Evolutionary conservation across 208 protist genomes (phyloP), one percentile per base, ranked within the genome.

Genomic region (Crithidia sp.): DNA sequence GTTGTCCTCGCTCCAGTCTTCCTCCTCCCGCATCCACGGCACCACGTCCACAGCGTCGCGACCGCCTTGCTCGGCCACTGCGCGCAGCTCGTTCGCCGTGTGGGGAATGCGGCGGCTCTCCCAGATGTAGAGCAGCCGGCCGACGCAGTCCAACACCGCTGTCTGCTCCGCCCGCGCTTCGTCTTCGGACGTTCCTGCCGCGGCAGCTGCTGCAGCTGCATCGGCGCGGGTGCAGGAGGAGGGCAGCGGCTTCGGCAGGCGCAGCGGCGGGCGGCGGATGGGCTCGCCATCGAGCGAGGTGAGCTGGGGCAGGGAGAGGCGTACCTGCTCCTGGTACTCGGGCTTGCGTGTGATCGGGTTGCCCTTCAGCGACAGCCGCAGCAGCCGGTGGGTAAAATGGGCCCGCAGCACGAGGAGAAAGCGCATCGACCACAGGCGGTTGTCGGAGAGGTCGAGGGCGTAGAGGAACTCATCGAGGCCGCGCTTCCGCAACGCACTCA

Each of bases 291-390:
- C 92, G 7, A 96, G 79, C 37, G 85, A 90, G 12, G 85, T 92
- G 39, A 96, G 83, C 58, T 75, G 77, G 2, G 92, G 92, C n/a
- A 96, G 81, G 7, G 83, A 91, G 37, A 65, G 67, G 8, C 92
- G 87, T 43, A 96, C 88, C 74, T 96, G 92, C 65, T 93, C 92
- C 63, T 89, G 84, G 69, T 96, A 96, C 67, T 94, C 89, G 5
- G 92, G 92, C 76, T 96, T 96, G 37, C 80, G 83, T 5, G 92
- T 96, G 67, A 96, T 96, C 54, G 82, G 84, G 67, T 96, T 96
- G 67, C 82, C 78, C 13, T 54, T 60, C 16, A 96, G 76, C 10
- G 86, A 93, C 7, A 96, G 84, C 9, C 89, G 88, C 61, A 96
- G 76, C 64, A 96, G 71, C 0, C 87, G 87, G n/a, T 85, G 74